A percentile compares a stretch with the other conserved stretches of the same genome.
These are phyloP conservation scores for Cladochytrium replicatum DNA, from an alignment of 192 early-diverging fungal genomes.

Conservation along the genomic window DNA sequence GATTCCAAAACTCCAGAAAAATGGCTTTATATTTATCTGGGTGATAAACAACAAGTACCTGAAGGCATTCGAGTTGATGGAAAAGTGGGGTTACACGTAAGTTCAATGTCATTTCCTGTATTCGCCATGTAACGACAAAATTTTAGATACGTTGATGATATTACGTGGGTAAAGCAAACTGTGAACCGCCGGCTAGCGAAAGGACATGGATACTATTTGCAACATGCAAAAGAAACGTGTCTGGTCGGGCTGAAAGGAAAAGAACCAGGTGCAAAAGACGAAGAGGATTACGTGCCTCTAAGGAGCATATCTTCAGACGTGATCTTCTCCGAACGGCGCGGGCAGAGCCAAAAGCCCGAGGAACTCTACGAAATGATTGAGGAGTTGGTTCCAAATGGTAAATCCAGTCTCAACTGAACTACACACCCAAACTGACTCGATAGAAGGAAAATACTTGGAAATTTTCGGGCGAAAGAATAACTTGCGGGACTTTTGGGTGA, in stretches of 20 bases:
- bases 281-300: constrained; percentile 67
- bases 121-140: not conserved
- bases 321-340: constrained; percentile 85
- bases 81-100: constrained; percentile 87
- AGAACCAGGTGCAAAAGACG: constrained; percentile 13
- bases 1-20: constrained; percentile 70
- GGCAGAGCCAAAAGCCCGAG: constrained; percentile 94
- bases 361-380: constrained; percentile 94
- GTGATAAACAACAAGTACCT: constrained; percentile 98
- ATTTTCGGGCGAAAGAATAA: constrained; percentile 97
- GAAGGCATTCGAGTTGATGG: constrained; percentile 88
- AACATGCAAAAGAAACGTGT: constrained; percentile 97
- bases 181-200: constrained; percentile 95
- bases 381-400: constrained; percentile 78
- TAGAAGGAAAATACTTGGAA: constrained; percentile 75
- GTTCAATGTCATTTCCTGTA: not conserved
- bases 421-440: not conserved
- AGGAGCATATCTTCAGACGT: constrained; percentile 70
- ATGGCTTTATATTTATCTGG: constrained; percentile 95
- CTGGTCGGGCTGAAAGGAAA: constrained; percentile 81
- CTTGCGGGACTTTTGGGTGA: constrained; percentile 92
- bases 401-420: not conserved
- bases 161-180: constrained; percentile 95
- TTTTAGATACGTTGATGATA: constrained; percentile 78
- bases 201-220: constrained; percentile 93